These are phyloP conservation scores for Naganishia sp. DNA, from an alignment of 1,284 basidiomycete species.

Conservation along the genomic window DNA sequence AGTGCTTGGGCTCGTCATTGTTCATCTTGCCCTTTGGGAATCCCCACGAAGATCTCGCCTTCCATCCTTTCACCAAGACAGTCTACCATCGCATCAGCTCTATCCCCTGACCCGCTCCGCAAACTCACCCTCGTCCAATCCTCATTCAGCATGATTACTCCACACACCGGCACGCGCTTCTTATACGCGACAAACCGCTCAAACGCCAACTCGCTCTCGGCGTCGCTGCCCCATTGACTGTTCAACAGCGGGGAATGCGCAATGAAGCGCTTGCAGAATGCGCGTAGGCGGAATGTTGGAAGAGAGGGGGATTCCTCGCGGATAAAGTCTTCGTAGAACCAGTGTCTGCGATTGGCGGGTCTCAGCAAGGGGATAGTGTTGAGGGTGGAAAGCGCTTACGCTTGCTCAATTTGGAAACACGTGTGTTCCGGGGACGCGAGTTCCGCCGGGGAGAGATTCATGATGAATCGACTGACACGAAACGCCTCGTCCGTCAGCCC, in stretches of 20 bases:
- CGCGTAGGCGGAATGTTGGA: constrained; percentile 83
- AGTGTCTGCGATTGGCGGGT: constrained; percentile 66
- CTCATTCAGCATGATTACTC: constrained; percentile 90
- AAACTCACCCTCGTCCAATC: constrained; percentile 81
- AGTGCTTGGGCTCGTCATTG: constrained; percentile 76
- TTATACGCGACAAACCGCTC: constrained; percentile 89
- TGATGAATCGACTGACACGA: constrained; percentile 77
- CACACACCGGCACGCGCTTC: constrained; percentile 96
- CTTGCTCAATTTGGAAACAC: constrained; percentile 99
- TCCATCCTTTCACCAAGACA: constrained; percentile 96
- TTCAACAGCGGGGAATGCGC: constrained; percentile 40
- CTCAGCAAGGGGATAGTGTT: constrained; percentile 7
- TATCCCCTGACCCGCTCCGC: neutral
- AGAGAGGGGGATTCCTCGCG: constrained; percentile 84
- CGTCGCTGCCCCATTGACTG: constrained; percentile 33
- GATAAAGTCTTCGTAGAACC: constrained; percentile 99
- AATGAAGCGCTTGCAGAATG: constrained; percentile 92
- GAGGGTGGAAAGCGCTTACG: constrained; percentile 62
- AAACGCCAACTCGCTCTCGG: constrained; percentile 42
- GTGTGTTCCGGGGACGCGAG: constrained; percentile 86
- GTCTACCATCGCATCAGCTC: constrained; percentile 60
- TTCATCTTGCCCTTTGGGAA: constrained; percentile 99
- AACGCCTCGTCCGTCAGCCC: neutral
- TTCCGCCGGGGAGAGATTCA: constrained; percentile 94
- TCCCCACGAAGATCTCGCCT: constrained; percentile 92